Conservation (phyloP, 1,284 basidiomycete genomes). For the Austropuccinia psidii region DNA sequence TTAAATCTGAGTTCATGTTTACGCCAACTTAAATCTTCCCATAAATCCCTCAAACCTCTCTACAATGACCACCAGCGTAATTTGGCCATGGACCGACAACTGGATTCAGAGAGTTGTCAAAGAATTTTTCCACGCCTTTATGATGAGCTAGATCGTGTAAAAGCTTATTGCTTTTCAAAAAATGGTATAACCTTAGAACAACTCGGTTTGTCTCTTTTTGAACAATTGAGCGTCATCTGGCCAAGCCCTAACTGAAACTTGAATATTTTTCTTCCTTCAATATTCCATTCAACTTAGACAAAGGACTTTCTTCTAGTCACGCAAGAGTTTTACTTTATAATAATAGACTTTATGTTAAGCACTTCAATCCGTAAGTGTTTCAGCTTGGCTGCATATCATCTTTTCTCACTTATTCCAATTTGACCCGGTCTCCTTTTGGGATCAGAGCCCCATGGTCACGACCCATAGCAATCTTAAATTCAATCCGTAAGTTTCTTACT, state of each 20-base stretch:
- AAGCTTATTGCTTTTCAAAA: not conserved
- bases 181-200: not conserved
- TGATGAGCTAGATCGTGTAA: not conserved
- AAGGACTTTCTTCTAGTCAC: conserved; percentile 38
- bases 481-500: not conserved
- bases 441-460: not conserved
- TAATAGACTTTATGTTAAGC: conserved; percentile 37
- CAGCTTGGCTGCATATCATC: too few relatives aligned
- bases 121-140: not conserved
- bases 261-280: not conserved
- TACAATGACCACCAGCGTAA: too few relatives aligned
- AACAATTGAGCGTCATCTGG: too few relatives aligned
- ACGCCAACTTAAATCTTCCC: not conserved
- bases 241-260: not conserved
- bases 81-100: not conserved
- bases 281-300: not conserved
- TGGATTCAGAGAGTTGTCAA: not conserved
- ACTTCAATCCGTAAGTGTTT: not conserved
- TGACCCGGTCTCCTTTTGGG: not conserved
- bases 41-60: not conserved
- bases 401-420: not conserved
- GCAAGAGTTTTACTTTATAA: conserved; percentile 44
- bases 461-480: not conserved
- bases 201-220: not conserved
- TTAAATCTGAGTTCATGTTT: not conserved